A percentile compares a stretch with the other conserved stretches of the same genome.
Conservation (phyloP, 2,329 filamentous ascomycete genomes). For the Colletotrichum tropicicola region DNA sequence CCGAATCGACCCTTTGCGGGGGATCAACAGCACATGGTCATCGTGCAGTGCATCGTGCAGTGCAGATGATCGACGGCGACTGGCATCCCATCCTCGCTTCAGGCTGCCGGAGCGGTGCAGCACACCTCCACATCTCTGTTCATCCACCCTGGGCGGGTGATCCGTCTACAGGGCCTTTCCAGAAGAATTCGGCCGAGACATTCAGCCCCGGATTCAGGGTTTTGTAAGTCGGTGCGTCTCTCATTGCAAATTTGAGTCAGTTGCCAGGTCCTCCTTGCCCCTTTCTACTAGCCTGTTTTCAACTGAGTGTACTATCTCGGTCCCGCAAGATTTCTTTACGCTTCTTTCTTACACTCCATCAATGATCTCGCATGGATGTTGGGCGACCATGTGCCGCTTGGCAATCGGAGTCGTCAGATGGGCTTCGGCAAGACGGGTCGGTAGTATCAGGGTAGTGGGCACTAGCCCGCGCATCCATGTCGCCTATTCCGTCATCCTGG, state of each 20-base stretch:
- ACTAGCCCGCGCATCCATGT: too few relatives aligned
- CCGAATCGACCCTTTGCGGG: not conserved
- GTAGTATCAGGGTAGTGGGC: too few relatives aligned
- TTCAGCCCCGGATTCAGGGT: slow-evolving; percentile 6
- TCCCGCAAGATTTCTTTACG: not conserved
- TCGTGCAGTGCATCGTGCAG: too few relatives aligned
- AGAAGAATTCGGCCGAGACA: not conserved
- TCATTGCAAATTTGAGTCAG: too few relatives aligned
- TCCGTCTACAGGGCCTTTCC: not conserved
- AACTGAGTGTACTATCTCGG: too few relatives aligned
- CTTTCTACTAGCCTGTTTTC: too few relatives aligned
- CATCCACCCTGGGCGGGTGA: slow-evolving; percentile 5
- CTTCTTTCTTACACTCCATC: not conserved
- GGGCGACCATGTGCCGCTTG: not conserved
- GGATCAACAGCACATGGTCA: slow-evolving; percentile 11
- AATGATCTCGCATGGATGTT: not conserved
- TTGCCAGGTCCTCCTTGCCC: too few relatives aligned
- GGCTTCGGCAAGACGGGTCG: slow-evolving; percentile 8
- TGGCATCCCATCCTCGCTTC: not conserved
- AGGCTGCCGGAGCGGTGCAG: slow-evolving; percentile 2
- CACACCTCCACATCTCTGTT: slow-evolving; percentile 2
- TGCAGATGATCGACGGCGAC: not conserved
- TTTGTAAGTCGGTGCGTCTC: not conserved
- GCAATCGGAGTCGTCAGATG: not conserved
- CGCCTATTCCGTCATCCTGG: slow-evolving; percentile 22